phyloP scores from a whole-genome alignment of 2,329 filamentous ascomycete genomes.

The Penicillium vulpinum region DNA sequence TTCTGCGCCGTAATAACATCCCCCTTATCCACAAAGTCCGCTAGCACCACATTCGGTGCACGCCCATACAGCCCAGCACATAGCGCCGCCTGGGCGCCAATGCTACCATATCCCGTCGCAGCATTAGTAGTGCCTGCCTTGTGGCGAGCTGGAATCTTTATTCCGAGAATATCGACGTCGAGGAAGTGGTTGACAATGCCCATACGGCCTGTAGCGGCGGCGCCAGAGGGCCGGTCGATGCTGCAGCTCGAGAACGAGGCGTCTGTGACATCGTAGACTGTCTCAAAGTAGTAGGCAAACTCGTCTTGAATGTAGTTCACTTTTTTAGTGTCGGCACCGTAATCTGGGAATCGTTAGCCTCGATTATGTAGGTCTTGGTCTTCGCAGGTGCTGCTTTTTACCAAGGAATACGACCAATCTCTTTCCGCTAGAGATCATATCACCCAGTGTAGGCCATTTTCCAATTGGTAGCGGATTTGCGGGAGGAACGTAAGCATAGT shows the following conservation, averaged over 20 bases:
- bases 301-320: slow-evolving; percentile 48
- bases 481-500: slow-evolving; percentile 41
- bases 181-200: slow-evolving; percentile 53
- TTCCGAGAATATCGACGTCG: slow-evolving; percentile 44
- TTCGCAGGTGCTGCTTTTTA: slow-evolving; percentile 10
- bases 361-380: not conserved
- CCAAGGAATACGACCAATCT: slow-evolving; percentile 48
- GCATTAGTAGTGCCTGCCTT: slow-evolving; percentile 46
- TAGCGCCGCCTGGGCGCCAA: slow-evolving; percentile 43
- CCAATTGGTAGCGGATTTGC: slow-evolving; percentile 35
- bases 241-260: slow-evolving; percentile 44
- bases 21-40: slow-evolving; percentile 50
- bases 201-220: slow-evolving; percentile 43
- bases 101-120: slow-evolving; percentile 43
- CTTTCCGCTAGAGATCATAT: slow-evolving; percentile 44
- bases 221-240: slow-evolving; percentile 46
- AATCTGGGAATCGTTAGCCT: slow-evolving; percentile 32
- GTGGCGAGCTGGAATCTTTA: slow-evolving; percentile 45
- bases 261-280: slow-evolving; percentile 45
- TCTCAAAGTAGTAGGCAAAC: slow-evolving; percentile 51
- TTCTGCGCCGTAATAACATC: slow-evolving; percentile 45
- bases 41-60: slow-evolving; percentile 45
- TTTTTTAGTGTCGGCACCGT: slow-evolving; percentile 39
- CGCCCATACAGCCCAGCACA: slow-evolving; percentile 43
- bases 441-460: slow-evolving; percentile 46